Evolutionary conservation across 306 rosid species (phyloP).

Genomic region (Pyrus pyrifolia): DNA sequence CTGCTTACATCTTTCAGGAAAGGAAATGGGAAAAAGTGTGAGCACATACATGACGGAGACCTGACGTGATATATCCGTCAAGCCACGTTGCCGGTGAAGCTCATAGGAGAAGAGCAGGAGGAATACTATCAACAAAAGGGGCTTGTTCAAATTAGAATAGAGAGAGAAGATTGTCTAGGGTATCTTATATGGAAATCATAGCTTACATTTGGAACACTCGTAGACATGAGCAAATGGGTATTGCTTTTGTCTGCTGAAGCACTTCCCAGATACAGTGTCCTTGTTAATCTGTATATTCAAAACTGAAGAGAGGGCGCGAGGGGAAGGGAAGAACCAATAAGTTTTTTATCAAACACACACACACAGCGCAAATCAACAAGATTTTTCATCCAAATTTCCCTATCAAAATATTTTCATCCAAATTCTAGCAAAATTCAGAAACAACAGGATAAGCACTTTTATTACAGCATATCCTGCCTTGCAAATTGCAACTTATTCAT

Average conservation of each 20-base stretch:
- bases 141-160: constrained; percentile 19
- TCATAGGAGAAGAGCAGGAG: constrained; percentile 66
- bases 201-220: constrained; percentile 76
- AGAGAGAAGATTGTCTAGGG: constrained; percentile 2
- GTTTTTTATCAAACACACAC: not conserved
- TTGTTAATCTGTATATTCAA: constrained; percentile 48
- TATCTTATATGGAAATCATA: constrained; percentile 10
- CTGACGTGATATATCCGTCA: constrained; percentile 43
- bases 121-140: constrained; percentile 43
- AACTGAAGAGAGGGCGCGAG: constrained; percentile 30
- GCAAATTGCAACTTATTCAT: not conserved
- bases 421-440: not conserved
- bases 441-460: not conserved
- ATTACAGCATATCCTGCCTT: not conserved
- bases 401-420: not conserved
- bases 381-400: not conserved
- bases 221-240: constrained; percentile 73
- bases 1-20: not conserved
- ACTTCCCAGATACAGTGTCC: constrained; percentile 61
- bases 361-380: not conserved
- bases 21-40: not conserved
- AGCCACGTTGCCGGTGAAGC: constrained; percentile 63
- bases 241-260: constrained; percentile 30
- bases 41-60: constrained; percentile 49
- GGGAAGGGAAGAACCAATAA: not conserved